Evolutionary conservation across 805 yeast species (phyloP).

Genomic region (Deakozyma indianensis): DNA sequence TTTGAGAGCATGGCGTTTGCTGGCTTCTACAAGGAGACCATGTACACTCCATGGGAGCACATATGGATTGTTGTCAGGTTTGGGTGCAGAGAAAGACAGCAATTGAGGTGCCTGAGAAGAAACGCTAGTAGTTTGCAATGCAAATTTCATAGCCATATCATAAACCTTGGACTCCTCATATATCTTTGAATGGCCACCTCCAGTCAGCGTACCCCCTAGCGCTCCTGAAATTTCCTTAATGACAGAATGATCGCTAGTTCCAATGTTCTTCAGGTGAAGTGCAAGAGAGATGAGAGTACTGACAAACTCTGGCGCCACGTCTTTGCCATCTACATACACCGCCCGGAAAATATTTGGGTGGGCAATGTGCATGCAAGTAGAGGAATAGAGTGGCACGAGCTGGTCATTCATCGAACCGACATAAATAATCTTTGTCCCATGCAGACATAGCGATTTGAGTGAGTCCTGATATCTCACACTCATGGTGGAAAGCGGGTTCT

Average conservation of each 20-base stretch:
- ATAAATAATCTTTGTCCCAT: slow-evolving; percentile 64
- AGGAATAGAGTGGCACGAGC: slow-evolving; percentile 81
- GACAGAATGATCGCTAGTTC: slow-evolving; percentile 74
- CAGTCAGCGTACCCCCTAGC: slow-evolving; percentile 81
- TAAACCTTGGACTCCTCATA: slow-evolving; percentile 80
- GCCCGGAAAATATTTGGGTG: slow-evolving; percentile 90
- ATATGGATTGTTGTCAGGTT: slow-evolving; percentile 61
- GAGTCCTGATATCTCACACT: slow-evolving; percentile 59
- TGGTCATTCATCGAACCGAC: slow-evolving; percentile 91
- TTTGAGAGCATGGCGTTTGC: slow-evolving; percentile 27
- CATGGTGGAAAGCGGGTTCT: slow-evolving; percentile 56
- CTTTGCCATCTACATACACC: slow-evolving; percentile 72
- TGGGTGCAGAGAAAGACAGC: slow-evolving; percentile 29
- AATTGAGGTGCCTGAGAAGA: slow-evolving; percentile 24
- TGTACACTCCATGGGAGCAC: slow-evolving; percentile 87
- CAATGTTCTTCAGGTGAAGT: slow-evolving; percentile 58
- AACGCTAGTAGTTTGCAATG: slow-evolving; percentile 47
- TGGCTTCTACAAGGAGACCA: slow-evolving; percentile 58
- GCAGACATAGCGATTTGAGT: slow-evolving; percentile 44
- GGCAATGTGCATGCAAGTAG: slow-evolving; percentile 62
- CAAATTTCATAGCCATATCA: slow-evolving; percentile 59
- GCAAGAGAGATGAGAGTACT: slow-evolving; percentile 61
- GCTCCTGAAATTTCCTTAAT: slow-evolving; percentile 68
- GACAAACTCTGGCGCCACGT: slow-evolving; percentile 68
- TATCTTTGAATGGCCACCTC: slow-evolving; percentile 87